Conservation (phyloP, 164 flowering plant species). For the Taxillus chinensis region DNA sequence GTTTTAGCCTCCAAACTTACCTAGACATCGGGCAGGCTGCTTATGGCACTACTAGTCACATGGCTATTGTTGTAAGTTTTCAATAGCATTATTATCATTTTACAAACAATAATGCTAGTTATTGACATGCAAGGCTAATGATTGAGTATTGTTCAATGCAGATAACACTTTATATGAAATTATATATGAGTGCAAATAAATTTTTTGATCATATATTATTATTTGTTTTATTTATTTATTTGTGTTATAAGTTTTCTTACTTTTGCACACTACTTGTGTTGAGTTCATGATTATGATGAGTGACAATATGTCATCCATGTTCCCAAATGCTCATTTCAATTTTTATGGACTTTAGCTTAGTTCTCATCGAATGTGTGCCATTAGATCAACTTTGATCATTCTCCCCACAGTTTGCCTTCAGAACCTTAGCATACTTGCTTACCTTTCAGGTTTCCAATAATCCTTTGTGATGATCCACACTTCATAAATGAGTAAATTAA, state of each 20-base stretch:
- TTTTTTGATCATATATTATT: neutral
- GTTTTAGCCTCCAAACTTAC: too few relatives aligned
- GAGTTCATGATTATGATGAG: slow-evolving; percentile 51
- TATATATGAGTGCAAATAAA: slow-evolving; percentile 43
- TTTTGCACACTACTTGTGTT: slow-evolving; percentile 37
- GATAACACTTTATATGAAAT: slow-evolving; percentile 45
- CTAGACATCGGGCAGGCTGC: too few relatives aligned
- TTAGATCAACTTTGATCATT: slow-evolving; percentile 27
- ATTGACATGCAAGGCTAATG: too few relatives aligned
- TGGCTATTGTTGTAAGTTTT: too few relatives aligned
- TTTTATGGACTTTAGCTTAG: slow-evolving; percentile 30
- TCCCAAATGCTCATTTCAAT: slow-evolving; percentile 30
- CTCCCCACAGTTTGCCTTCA: slow-evolving; percentile 78
- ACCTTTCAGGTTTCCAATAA: too few relatives aligned
- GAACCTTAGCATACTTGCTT: slow-evolving; percentile 53
- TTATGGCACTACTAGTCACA: too few relatives aligned
- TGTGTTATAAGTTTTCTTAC: neutral
- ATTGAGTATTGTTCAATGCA: too few relatives aligned
- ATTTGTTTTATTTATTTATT: too few relatives aligned
- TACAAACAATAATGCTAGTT: too few relatives aligned
- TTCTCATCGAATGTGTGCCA: slow-evolving; percentile 31
- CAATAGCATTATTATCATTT: too few relatives aligned
- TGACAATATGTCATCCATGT: slow-evolving; percentile 46
- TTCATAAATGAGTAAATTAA: too few relatives aligned
- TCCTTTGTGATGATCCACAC: too few relatives aligned